Evolutionary conservation across 768 basidiomycete species (phyloP), one percentile per base, ranked within the genome.

Genomic region (Clitopilus passeckerianus): DNA sequence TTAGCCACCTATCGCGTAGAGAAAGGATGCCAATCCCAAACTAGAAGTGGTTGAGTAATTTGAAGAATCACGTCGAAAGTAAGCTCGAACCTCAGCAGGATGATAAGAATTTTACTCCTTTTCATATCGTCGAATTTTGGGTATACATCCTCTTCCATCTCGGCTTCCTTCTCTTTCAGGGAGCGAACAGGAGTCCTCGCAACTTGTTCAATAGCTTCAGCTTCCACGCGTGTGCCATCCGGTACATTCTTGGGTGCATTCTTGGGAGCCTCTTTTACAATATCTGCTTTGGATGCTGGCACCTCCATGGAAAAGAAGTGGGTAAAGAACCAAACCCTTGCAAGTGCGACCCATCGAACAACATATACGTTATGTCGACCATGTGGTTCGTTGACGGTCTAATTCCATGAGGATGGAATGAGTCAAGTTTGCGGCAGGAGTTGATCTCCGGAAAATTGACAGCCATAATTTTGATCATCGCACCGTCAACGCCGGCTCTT

Each of bases 41-140:
- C 63, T 64, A 44, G 24, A 23, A 43, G 30, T 53, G 10, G 15
- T 20, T 6, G 14, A 7, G 22, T 10, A 30, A 52, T 56, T 22
- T 41, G n/a, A 41, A 24, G 20, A 46, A 24, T 57, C 18, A 16
- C 5, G 16, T 56, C 23, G 18, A 4, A 34, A 50, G 12, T 3
- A 15, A 53, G 24, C 15, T 41, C 44, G 20, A 20, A 59, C 64
- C 61, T 65, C 34, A 53, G 60, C 34, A 65, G 23, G 23, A 65
- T 65, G 37, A 65, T 33, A 1, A 43, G 55, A 22, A 64, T 59
- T 22, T 59, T 57, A 15, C 54, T 54, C 14, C 18, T 24, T 22
- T 56, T 53, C 61, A 65, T 65, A 18, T 60, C 61, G 34, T 65
- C 59, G n/a, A 65, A 65, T 56, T 61, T 65, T 22, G 57, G 41